Evolutionary conservation across 257 asterid species (phyloP), one percentile per base, ranked within the genome.

Genomic region (Scutellaria baicalensis): DNA sequence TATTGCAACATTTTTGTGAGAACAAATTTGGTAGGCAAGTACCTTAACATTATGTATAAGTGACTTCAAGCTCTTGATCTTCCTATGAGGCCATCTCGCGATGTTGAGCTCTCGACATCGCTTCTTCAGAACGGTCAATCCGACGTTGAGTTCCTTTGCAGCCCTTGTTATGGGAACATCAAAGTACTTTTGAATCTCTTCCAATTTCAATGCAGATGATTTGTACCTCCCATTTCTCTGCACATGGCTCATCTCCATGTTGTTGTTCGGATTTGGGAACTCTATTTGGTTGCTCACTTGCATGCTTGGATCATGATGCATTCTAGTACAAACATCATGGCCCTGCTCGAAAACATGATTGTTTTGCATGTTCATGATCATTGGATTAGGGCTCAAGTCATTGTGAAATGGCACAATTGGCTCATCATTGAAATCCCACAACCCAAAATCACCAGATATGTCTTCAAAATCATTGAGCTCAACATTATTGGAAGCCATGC

Each of bases 31-130:
- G n/a, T n/a, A n/a, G n/a, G n/a, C n/a, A n/a, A n/a, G n/a, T 65
- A 88, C 98, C 96, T 88, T 90, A 33, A 83, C 91, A 64, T 85
- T 88, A 54, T 75, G 69, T 58, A 93, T 93, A n/a, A 93, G 89
- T n/a, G 89, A 86, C 38, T 81, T 73, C 84, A 93, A 76, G 80
- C 98, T 93, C 89, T 90, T 93, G 83, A 93, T 83, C 75, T 93
- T 90, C 3, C 98, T 75, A 43, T 88, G 98, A 9, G 98, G 97
- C 97, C 98, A 93, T 7, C 98, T 50, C 69, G 59, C 75, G 27
- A 93, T 88, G 56, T 84, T 88, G 2, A 93, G 70, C 79, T 90
- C 92, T 23, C 97, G 71, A 12, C 98, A 93, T 23, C 98, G 67
- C 68, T 90, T 93, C 88, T 93, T 90, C 79, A 93, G 48, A 0